A percentile compares a stretch with the other conserved stretches of the same genome.
These are phyloP conservation scores for Protomyces macrosporus DNA, from an alignment of 1,139 yeast species.

Conservation along the genomic window DNA sequence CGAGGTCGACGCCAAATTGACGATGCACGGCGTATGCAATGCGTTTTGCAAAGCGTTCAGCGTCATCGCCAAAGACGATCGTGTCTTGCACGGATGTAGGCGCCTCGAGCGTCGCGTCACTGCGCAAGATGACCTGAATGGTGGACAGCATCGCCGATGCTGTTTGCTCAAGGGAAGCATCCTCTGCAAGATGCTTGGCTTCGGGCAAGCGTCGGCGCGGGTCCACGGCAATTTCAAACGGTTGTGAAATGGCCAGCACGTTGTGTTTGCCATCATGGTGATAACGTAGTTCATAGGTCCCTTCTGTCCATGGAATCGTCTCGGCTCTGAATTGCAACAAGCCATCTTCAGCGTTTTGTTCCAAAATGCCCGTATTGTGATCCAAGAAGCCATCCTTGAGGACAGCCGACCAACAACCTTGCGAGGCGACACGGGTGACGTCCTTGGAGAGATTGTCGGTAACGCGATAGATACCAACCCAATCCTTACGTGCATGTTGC, in stretches of 20 bases:
- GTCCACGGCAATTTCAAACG: slow-evolving; percentile 54
- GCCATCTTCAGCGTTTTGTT: slow-evolving; percentile 43
- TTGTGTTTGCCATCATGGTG: slow-evolving; percentile 67
- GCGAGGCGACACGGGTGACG: slow-evolving; percentile 58
- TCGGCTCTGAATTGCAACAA: slow-evolving; percentile 49
- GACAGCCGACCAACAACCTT: slow-evolving; percentile 65
- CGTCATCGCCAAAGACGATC: slow-evolving; percentile 17
- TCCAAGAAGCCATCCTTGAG: slow-evolving; percentile 40
- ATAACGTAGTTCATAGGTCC: slow-evolving; percentile 70
- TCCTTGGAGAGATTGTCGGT: slow-evolving; percentile 57
- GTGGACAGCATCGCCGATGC: slow-evolving; percentile 4
- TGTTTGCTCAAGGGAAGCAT: not conserved
- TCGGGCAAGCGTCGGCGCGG: not conserved
- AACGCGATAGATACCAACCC: slow-evolving; percentile 74
- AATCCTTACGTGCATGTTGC: slow-evolving; percentile 48
- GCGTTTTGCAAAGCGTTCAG: slow-evolving; percentile 13
- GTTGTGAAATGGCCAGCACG: slow-evolving; percentile 61
- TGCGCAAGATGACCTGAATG: slow-evolving; percentile 1
- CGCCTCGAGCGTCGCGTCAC: not conserved
- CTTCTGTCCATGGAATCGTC: slow-evolving; percentile 61
- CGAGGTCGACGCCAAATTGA: slow-evolving; percentile 14
- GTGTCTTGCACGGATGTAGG: slow-evolving; percentile 3
- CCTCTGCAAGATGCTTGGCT: not conserved
- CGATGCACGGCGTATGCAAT: slow-evolving; percentile 17
- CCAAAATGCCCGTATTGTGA: slow-evolving; percentile 33